Base-by-base conservation (phyloP, 371 early-diverging fungal species). In the Mucor mucedo region DNA sequence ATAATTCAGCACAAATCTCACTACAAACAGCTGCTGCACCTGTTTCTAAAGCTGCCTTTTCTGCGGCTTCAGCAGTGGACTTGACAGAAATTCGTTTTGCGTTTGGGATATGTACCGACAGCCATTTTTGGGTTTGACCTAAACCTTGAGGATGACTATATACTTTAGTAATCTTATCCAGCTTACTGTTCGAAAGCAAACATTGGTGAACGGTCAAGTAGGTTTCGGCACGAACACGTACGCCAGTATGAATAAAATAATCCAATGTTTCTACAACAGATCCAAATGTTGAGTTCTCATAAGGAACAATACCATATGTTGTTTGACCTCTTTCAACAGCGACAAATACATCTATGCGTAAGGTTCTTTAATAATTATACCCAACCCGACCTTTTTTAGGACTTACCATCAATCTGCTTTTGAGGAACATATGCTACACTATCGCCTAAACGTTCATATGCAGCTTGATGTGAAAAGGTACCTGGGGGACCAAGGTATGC, bases 71-170 rank as follows among this genome's bases (percentile, higher is more conserved):
- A 4, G 92, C 89, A 1, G 97, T 97, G 1, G 95, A 94, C 29
- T 91, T 77, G 13, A 95, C 95, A 0, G 87, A 78, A 32, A 95
- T 79, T 14, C 85, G 79, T 53, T 90, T 90, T 14, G 89, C 93
- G 41, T 86, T 76, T 14, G 91, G 92, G 64, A 94, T 68, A 47
- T 91, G 71, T 47, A 67, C 67, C 29, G 87, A 83, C 47, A 95
- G 73, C 89, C 91, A 98, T 42, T 71, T 73, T 60, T 86, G 83
- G 57, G 92, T 91, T 70, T 98, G 98, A 4, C 93, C 95, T 41
- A 98, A 73, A 0, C 94, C 97, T 84, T 94, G 91, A n/a, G 92
- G 91, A 72, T 97, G 98, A 58, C 92, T 91, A 66, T 95, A 97
- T 2, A 98, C 88, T 57, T 88, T 89, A 60, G 84, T 87, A 59